phyloP scores from a whole-genome alignment of 257 asterid species.

The Nicotiana undulata region DNA sequence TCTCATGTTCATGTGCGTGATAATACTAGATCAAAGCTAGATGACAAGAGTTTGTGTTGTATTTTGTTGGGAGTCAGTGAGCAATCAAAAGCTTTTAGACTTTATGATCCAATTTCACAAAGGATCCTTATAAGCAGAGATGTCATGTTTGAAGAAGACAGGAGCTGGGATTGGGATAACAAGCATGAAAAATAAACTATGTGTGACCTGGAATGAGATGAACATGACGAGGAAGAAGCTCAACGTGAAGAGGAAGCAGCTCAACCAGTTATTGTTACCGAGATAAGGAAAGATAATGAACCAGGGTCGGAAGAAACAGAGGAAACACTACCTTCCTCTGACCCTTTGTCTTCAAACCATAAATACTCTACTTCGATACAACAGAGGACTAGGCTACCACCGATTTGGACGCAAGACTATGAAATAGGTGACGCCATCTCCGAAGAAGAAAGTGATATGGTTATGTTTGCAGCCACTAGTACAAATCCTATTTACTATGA shows the following conservation, averaged over 20 bases:
- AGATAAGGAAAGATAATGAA: not conserved
- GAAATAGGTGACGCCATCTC: too few species aligned
- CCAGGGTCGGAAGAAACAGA: not conserved
- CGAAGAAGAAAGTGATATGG: too few species aligned
- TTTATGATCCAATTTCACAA: not conserved
- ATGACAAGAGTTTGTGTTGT: not conserved
- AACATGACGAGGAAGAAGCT: not conserved
- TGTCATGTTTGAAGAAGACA: not conserved
- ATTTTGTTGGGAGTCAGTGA: not conserved
- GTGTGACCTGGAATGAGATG: not conserved
- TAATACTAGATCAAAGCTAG: not conserved
- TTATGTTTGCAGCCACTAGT: not conserved
- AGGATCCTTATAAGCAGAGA: not conserved
- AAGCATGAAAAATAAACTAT: not conserved
- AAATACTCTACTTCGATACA: not conserved
- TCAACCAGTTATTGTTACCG: too few species aligned
- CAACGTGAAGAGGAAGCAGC: not conserved
- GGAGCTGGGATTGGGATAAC: not conserved
- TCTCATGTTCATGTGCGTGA: not conserved
- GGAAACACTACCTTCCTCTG: not conserved
- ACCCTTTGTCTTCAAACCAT: too few species aligned
- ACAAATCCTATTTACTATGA: not conserved
- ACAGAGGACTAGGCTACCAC: too few species aligned
- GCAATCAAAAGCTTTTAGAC: not conserved
- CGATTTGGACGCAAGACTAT: too few species aligned